A percentile compares a stretch with the other conserved stretches of the same genome.
phyloP scores from a whole-genome alignment of 805 yeast genomes.

The Metschnikowia vanudenii region DNA sequence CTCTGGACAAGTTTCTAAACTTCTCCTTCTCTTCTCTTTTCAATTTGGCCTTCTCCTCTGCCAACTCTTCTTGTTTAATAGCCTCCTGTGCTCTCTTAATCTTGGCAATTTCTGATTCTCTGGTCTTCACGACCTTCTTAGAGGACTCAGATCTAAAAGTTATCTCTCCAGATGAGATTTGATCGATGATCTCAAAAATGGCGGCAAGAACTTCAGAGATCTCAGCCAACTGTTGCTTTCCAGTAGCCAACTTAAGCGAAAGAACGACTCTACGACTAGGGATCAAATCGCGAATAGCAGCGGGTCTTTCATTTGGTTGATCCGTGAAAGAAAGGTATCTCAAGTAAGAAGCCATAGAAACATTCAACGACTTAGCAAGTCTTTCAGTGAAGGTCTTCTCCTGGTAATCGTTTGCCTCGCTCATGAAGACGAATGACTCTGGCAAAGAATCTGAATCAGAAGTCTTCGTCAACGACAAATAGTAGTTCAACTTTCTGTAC shows the following conservation, averaged over 20 bases:
- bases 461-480: constrained; percentile 79
- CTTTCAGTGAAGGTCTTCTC: constrained; percentile 56
- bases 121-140: constrained; percentile 72
- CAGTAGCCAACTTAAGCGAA: constrained; percentile 51
- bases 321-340: constrained; percentile 81
- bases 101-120: constrained; percentile 71
- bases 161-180: constrained; percentile 46
- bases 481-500: constrained; percentile 74
- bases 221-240: constrained; percentile 48
- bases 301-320: constrained; percentile 73
- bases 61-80: constrained; percentile 62
- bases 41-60: constrained; percentile 68
- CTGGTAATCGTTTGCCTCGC: constrained; percentile 81
- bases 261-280: constrained; percentile 56
- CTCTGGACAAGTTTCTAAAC: constrained; percentile 58
- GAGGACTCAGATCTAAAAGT: constrained; percentile 71
- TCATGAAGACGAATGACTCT: constrained; percentile 76
- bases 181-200: constrained; percentile 59
- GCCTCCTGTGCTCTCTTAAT: constrained; percentile 68
- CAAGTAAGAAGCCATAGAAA: constrained; percentile 50
- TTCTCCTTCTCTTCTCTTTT: constrained; percentile 63
- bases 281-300: constrained; percentile 50
- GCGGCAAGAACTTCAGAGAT: constrained; percentile 51
- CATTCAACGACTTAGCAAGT: constrained; percentile 35
- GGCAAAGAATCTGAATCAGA: constrained; percentile 72